Evolutionary conservation across 2,329 filamentous ascomycete species (phyloP), one percentile per base, ranked within the genome.

Genomic region (Arthrinium phaeospermum): DNA sequence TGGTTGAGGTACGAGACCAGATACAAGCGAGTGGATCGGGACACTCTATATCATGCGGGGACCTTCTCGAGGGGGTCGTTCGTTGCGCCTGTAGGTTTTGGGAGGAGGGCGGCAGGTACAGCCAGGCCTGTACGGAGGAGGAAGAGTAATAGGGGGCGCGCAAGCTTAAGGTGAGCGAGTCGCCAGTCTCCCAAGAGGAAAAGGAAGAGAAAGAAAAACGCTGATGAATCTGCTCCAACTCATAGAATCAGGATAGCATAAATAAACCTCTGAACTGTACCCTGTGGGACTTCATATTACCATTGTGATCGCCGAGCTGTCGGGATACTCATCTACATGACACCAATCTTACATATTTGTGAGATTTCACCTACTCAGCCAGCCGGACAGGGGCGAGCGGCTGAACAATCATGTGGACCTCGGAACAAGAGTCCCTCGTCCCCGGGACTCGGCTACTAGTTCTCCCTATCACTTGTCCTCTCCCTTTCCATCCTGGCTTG

Each of bases 1-100:
- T 88, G 86, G 86, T 76, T 90, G 10, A 77, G 81, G 69, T 89
- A 84, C 71, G 84, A 89, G 73, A 79, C 86, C 3, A 80, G 86
- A 70, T 90, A 89, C 74, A 85, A 84, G 72, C 85, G 85, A 73
- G 82, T 88, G 0, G 88, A 90, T 72, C 76, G 78, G 10, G 77
- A 77, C 0, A 76, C 87, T 22, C 75, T 88, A 24, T 78, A 74
- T 22, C 71, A 67, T 16, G 76, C 77, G 1, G 77, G 76, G 30
- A 70, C 70, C 30, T 76, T 74, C 47, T 16, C 47, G 45, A 71
- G 71, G 34, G 69, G 74, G 13, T 68, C 74, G 8, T 78, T 77
- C 46, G 70, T 64, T 19, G 1, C 67, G 37, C 37, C 71, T 14
- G 69, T 24, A 14, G 22, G 19, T 61, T 19, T n/a, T 41, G 8